Base-by-base conservation (phyloP, 805 yeast species). In the Pichia scutulata region DNA sequence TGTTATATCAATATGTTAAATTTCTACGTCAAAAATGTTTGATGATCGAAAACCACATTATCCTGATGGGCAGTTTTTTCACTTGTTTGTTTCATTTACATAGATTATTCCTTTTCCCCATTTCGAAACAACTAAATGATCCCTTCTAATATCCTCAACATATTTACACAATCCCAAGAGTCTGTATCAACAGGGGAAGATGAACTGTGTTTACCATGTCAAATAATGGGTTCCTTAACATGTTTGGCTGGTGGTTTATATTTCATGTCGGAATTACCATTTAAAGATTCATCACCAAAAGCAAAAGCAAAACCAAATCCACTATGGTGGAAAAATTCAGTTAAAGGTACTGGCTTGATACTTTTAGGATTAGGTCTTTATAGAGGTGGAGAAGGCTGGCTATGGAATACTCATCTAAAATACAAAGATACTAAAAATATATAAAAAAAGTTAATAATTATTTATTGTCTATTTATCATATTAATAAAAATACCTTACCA, bases 401-500 rank as follows among this genome's bases (percentile, higher is more conserved):
- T 76, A 10, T 78, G 81, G 82, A 73, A 71, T 51, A 65, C 55
- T 41, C 60, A 39, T 12, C 23, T 39, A 10, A 39, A 39, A 19
- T 43, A 30, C 43, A 45, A 44, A 22, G 26, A 28, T 23, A 43
- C 18, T 14, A 12, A 37, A 30, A 8, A 18, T 40, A 13, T 25
- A 37, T 39, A 41, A 18, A 25, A 23, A 18, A 28, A 30, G 7
- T 23, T 21, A 21, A 16, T n/a, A 22, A 6, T 6, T 40, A 39
- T 42, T 36, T 22, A 39, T 26, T 18, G 19, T 42, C 7, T 19
- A 19, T n/a, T 9, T 43, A 25, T 46, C 49, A 54, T 4, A 50
- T 37, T 62, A 75, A 86, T 47, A 88, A 63, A 62, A 84, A 87
- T 0, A 82, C 82, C 61, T 90, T 90, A 8, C 98, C 98, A 60